A percentile compares a stretch with the other conserved stretches of the same genome.
These are phyloP conservation scores for Metschnikowia cubensis DNA, from an alignment of 805 yeast genomes.

Conservation along the genomic window DNA sequence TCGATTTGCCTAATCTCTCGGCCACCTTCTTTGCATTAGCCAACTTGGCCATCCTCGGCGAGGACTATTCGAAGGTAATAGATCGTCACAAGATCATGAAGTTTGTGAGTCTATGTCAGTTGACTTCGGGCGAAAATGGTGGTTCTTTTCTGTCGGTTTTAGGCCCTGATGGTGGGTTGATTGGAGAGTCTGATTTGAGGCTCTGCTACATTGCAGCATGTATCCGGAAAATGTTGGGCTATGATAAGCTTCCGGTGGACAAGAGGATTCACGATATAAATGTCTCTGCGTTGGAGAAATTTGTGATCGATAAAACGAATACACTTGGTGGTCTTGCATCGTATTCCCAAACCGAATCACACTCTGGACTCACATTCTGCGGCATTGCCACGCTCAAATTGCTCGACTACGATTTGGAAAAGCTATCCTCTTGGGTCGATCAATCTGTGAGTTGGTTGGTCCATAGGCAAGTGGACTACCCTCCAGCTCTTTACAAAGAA, in stretches of 20 bases:
- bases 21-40: constrained; percentile 75
- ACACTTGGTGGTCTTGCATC: constrained; percentile 75
- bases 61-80: constrained; percentile 30
- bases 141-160: constrained; percentile 38
- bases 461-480: constrained; percentile 53
- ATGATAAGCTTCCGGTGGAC: constrained; percentile 24
- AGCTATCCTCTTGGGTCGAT: constrained; percentile 13
- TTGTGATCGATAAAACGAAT: constrained; percentile 26
- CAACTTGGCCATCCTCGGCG: constrained; percentile 48
- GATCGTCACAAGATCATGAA: constrained; percentile 48
- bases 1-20: constrained; percentile 64
- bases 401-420: constrained; percentile 22
- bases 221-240: constrained; percentile 50
- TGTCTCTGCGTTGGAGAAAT: constrained; percentile 32
- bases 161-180: constrained; percentile 20
- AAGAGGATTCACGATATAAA: constrained; percentile 40
- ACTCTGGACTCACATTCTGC: constrained; percentile 85
- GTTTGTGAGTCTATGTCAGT: constrained; percentile 61
- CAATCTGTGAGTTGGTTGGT: constrained; percentile 56
- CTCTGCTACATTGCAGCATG: constrained; percentile 70
- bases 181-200: constrained; percentile 72
- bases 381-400: constrained; percentile 61
- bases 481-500: constrained; percentile 23
- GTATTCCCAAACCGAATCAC: constrained; percentile 55
- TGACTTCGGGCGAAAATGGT: constrained; percentile 21